phyloP scores from a whole-genome alignment of 2,329 filamentous ascomycete genomes.

The Paraconiothyrium sp. region DNA sequence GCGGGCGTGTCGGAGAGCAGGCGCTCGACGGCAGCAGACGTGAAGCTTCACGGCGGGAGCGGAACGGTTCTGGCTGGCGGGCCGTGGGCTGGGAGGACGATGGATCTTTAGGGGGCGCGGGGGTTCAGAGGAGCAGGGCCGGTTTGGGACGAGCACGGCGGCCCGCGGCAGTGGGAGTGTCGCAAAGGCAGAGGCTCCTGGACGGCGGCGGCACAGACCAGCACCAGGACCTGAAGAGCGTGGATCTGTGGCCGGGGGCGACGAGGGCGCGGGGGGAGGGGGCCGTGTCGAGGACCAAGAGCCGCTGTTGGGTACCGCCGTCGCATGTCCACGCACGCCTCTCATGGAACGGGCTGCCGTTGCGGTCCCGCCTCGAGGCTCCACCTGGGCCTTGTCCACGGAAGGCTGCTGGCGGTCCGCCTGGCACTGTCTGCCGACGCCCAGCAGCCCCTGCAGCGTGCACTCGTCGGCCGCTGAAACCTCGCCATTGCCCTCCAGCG shows the following conservation, averaged over 20 bases:
- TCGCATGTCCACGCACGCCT: not conserved
- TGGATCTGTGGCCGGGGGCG: conserved; percentile 8
- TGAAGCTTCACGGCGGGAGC: conserved; percentile 8
- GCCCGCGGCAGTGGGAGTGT: conserved; percentile 25
- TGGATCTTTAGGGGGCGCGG: conserved; percentile 13
- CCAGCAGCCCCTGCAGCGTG: no score
- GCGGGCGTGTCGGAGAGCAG: conserved; percentile 13
- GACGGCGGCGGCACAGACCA: conserved; percentile 10
- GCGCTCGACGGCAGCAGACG: conserved; percentile 16
- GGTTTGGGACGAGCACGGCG: conserved; percentile 18
- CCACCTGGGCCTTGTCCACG: not conserved
- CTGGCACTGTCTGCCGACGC: no score
- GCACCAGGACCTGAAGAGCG: not conserved
- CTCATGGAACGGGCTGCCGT: conserved; percentile 2
- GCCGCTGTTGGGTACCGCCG: not conserved
- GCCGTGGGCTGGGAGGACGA: conserved; percentile 1
- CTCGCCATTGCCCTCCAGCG: not conserved
- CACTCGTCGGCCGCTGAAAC: not conserved
- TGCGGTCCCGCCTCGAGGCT: not conserved
- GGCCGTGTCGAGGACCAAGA: no score
- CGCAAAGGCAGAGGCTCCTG: conserved; percentile 13
- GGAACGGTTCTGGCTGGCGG: conserved; percentile 16
- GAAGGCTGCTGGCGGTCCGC: no score
- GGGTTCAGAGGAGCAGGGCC: conserved; percentile 12
- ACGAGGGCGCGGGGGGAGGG: not conserved